phyloP scores from a whole-genome alignment of 345 rosid species.

The Anacardium occidentale region DNA sequence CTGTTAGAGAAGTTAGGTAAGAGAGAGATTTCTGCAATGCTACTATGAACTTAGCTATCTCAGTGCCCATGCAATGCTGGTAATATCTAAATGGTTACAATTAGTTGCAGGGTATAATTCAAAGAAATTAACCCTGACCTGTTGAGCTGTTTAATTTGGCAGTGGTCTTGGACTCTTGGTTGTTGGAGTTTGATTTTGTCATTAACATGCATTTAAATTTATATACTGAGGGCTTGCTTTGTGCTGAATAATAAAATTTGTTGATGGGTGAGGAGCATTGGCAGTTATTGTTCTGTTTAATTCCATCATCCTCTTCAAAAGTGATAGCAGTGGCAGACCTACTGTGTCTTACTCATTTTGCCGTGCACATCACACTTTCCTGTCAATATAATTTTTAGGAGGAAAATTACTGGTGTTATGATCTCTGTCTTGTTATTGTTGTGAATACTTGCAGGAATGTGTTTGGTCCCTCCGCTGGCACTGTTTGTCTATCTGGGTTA shows the following conservation, averaged over 20 bases:
- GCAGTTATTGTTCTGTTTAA: background rate
- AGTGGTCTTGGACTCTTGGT: background rate
- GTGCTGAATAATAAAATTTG: background rate
- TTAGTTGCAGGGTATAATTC: background rate
- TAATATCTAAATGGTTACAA: background rate
- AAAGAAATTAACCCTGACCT: background rate
- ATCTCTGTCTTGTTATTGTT: constrained; percentile 4
- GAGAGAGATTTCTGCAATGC: background rate
- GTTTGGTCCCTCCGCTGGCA: constrained; percentile 84
- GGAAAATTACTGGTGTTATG: no score
- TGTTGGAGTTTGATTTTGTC: background rate
- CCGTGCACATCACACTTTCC: no score
- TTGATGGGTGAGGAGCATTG: background rate
- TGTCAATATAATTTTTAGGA: no score
- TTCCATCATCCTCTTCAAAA: background rate
- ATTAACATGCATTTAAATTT: no score
- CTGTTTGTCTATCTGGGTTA: constrained; percentile 83
- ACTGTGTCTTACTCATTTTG: background rate
- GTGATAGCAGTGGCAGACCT: no score
- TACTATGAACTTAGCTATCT: background rate
- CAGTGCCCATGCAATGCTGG: background rate
- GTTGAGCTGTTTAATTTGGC: background rate
- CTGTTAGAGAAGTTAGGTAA: background rate
- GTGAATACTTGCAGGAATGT: constrained; percentile 61
- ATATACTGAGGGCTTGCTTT: background rate